Conservation (phyloP, 2,329 filamentous ascomycete species). For the Aspergillus luchuensis region DNA sequence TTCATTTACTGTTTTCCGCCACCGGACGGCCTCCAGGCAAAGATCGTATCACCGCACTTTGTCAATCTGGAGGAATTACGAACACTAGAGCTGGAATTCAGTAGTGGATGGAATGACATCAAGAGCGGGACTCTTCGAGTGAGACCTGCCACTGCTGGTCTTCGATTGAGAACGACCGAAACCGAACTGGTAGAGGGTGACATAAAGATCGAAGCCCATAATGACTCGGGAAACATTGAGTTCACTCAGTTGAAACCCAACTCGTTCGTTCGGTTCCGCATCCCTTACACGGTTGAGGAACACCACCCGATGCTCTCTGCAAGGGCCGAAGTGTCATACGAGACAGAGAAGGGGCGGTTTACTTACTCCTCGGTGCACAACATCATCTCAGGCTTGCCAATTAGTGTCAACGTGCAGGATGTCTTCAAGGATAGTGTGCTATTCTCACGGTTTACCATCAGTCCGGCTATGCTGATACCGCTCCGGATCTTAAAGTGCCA, state of each 20-base stretch:
- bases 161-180: conserved; percentile 59
- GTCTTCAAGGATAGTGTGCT: conserved; percentile 82
- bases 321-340: conserved; percentile 74
- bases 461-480: conserved; percentile 74
- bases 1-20: conserved; percentile 74
- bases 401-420: conserved; percentile 96
- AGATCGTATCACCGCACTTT: conserved; percentile 65
- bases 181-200: conserved; percentile 47
- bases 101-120: conserved; percentile 72
- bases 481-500: conserved; percentile 71
- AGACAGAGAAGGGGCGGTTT: conserved; percentile 66
- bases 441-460: conserved; percentile 89
- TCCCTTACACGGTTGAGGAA: conserved; percentile 85
- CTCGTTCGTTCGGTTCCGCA: conserved; percentile 49
- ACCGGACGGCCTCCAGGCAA: conserved; percentile 67
- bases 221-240: conserved; percentile 50
- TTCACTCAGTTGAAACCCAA: conserved; percentile 38
- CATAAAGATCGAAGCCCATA: conserved; percentile 44
- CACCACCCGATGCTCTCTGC: conserved; percentile 70
- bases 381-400: conserved; percentile 72
- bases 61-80: conserved; percentile 80
- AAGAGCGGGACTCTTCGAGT: conserved; percentile 52
- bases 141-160: conserved; percentile 62
- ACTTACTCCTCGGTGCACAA: conserved; percentile 63
- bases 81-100: conserved; percentile 72